A percentile compares a stretch with the other conserved stretches of the same genome.
These are phyloP conservation scores for Phytophthora constricta DNA, from an alignment of 352 stramenopile species.

Conservation along the genomic window DNA sequence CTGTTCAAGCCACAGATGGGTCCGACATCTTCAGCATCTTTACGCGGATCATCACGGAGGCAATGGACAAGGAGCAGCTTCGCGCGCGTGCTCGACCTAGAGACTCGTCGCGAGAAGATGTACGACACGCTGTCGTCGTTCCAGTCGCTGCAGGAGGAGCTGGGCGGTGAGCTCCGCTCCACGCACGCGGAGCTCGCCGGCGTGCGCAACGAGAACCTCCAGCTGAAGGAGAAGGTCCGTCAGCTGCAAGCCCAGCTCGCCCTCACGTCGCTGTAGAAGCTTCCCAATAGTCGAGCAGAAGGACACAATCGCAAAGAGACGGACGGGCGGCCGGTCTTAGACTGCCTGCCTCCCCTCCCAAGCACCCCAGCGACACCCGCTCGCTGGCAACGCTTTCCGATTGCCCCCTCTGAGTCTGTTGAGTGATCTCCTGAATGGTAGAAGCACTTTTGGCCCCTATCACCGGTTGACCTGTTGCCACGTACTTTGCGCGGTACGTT, in stretches of 20 bases:
- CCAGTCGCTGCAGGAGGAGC: constrained; percentile 67
- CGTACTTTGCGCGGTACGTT: background rate
- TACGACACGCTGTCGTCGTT: constrained; percentile 77
- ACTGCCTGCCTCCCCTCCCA: constrained; percentile 23
- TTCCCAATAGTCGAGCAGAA: constrained; percentile 5
- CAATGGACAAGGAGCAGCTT: constrained; percentile 82
- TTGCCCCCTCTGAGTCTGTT: constrained; percentile 11
- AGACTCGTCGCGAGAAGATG: constrained; percentile 77
- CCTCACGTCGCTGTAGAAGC: constrained; percentile 53
- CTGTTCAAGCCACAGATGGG: constrained; percentile 45
- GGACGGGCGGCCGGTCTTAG: constrained; percentile 30
- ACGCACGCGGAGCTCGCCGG: constrained; percentile 53
- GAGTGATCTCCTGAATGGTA: constrained; percentile 16
- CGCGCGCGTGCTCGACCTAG: constrained; percentile 75
- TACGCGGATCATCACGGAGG: constrained; percentile 81
- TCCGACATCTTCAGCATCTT: constrained; percentile 88
- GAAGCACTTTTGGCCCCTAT: constrained; percentile 19
- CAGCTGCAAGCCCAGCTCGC: constrained; percentile 69
- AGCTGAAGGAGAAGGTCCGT: constrained; percentile 66
- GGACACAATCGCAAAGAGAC: constrained; percentile 25
- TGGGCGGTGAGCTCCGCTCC: constrained; percentile 56
- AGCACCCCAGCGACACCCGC: background rate
- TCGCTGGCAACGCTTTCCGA: constrained; percentile 17
- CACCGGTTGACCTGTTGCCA: constrained; percentile 1
- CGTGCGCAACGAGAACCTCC: constrained; percentile 62